Conservation (phyloP, 2,329 filamentous ascomycete genomes). For the Sporothrix curviconia region DNA sequence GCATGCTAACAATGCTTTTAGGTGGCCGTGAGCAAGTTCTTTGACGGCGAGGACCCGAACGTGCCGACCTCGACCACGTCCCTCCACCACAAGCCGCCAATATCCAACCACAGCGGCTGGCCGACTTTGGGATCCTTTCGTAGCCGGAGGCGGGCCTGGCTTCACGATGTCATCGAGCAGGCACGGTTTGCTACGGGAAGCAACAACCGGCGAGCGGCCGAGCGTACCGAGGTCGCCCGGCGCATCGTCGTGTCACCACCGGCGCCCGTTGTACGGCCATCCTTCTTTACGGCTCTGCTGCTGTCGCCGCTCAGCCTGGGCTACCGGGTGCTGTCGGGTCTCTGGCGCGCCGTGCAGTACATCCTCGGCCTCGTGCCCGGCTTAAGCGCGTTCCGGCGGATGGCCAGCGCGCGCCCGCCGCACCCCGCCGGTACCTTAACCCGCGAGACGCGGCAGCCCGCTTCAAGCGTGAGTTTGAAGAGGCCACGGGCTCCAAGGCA, state of each 20-base stretch:
- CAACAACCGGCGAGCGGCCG: neutral
- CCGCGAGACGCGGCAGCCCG: slow-evolving; percentile 82
- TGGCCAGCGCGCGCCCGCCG: slow-evolving; percentile 37
- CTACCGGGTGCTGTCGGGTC: slow-evolving; percentile 62
- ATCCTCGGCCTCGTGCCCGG: slow-evolving; percentile 76
- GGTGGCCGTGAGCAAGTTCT: slow-evolving; percentile 96
- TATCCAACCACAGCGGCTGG: slow-evolving; percentile 32
- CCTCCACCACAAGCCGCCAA: slow-evolving; percentile 41
- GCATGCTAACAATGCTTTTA: slow-evolving; percentile 32
- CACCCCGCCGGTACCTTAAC: slow-evolving; percentile 60
- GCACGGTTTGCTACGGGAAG: neutral
- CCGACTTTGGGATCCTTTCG: slow-evolving; percentile 14
- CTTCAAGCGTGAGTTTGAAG: slow-evolving; percentile 89
- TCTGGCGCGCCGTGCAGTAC: slow-evolving; percentile 68
- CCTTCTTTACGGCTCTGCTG: slow-evolving; percentile 69
- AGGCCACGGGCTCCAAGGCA: slow-evolving; percentile 71
- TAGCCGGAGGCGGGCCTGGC: slow-evolving; percentile 21
- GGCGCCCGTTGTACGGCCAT: slow-evolving; percentile 56
- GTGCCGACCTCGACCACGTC: slow-evolving; percentile 57
- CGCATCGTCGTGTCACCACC: slow-evolving; percentile 75
- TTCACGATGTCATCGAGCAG: slow-evolving; percentile 1
- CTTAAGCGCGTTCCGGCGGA: slow-evolving; percentile 45
- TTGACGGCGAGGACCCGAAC: slow-evolving; percentile 65
- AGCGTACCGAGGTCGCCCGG: slow-evolving; percentile 62
- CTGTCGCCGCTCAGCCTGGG: slow-evolving; percentile 76